phyloP scores from a whole-genome alignment of 1,139 yeast species.

The Nakaseomyces sp. region DNA sequence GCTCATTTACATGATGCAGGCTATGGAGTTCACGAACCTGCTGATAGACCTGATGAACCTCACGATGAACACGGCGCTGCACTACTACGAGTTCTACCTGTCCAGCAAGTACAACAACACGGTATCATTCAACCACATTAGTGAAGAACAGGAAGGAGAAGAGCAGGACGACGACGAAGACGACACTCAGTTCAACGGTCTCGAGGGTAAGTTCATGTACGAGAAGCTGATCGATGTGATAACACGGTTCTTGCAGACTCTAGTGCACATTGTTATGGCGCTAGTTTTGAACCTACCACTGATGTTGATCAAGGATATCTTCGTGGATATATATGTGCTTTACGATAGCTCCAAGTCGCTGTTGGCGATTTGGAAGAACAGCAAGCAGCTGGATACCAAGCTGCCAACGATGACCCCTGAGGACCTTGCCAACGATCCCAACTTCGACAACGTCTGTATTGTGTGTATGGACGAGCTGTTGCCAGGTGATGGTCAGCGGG shows the following conservation, averaged over 20 bases:
- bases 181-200: slow-evolving; percentile 32
- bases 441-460: slow-evolving; percentile 42
- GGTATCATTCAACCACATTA: slow-evolving; percentile 2
- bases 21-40: slow-evolving; percentile 66
- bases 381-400: slow-evolving; percentile 56
- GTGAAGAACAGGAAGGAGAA: slow-evolving; percentile 16
- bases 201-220: slow-evolving; percentile 66
- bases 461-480: slow-evolving; percentile 32
- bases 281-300: slow-evolving; percentile 51
- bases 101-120: slow-evolving; percentile 7
- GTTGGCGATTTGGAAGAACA: slow-evolving; percentile 48
- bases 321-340: slow-evolving; percentile 44
- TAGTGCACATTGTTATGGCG: slow-evolving; percentile 45
- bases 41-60: slow-evolving; percentile 43
- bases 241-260: slow-evolving; percentile 38
- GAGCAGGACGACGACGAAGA: slow-evolving; percentile 15
- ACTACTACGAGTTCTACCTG: slow-evolving; percentile 45
- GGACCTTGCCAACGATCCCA: slow-evolving; percentile 53
- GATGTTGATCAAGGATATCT: slow-evolving; percentile 59
- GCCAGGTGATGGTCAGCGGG: slow-evolving; percentile 10
- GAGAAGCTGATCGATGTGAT: slow-evolving; percentile 50
- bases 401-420: slow-evolving; percentile 51
- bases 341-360: slow-evolving; percentile 46
- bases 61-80: slow-evolving; percentile 36
- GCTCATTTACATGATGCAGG: slow-evolving; percentile 39